Conservation (phyloP, 139 green algal species). For the Edaphochlamys debaryana region DNA sequence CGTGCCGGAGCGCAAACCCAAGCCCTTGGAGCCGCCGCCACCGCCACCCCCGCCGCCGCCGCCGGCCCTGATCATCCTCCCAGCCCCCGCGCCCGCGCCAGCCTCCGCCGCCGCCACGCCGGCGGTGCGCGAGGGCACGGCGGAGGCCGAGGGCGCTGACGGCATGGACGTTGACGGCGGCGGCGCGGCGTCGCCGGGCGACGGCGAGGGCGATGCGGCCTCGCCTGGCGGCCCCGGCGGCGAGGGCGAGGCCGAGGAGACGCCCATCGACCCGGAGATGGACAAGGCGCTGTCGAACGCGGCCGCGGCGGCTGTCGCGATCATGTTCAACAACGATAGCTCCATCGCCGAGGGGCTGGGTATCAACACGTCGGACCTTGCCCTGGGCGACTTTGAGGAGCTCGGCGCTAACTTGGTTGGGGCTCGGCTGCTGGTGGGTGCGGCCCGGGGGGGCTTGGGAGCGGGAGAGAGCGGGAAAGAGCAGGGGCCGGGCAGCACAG, state of each 20-base stretch:
- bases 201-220: not conserved
- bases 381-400: conserved; percentile 17
- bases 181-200: not conserved
- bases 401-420: conserved; percentile 20
- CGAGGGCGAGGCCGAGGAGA: not conserved
- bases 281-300: not conserved
- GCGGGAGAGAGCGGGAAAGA: no score
- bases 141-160: not conserved
- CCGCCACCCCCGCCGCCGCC: no score
- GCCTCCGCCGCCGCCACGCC: not conserved
- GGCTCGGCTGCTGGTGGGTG: conserved; percentile 14
- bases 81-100: not conserved
- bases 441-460: not conserved
- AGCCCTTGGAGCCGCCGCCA: not conserved
- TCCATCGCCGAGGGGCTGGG: not conserved
- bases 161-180: conserved; percentile 12
- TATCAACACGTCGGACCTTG: not conserved
- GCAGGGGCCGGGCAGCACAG: no score
- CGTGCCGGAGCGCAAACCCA: conserved; percentile 26
- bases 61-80: no score
- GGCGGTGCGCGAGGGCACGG: not conserved
- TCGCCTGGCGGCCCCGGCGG: not conserved
- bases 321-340: conserved; percentile 19
- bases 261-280: not conserved
- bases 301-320: conserved; percentile 4